Conservation (phyloP, 2,329 filamentous ascomycete species). For the Ascosphaera pollenicola region DNA sequence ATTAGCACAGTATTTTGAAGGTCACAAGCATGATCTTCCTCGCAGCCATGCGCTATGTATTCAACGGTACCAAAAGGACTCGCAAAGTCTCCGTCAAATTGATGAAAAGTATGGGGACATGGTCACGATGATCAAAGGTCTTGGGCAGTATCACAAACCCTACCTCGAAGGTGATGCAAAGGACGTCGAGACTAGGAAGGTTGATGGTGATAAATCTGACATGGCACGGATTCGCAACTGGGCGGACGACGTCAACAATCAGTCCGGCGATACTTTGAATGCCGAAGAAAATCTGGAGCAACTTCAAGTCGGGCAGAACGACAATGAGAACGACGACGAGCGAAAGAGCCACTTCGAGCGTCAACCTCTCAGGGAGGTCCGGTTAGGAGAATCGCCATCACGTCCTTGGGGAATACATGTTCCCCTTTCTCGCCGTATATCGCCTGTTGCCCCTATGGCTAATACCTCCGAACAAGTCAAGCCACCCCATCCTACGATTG, state of each 20-base stretch:
- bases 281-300: not conserved
- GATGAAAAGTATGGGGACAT: conserved; percentile 88
- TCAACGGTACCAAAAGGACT: conserved; percentile 68
- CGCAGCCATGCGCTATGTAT: conserved; percentile 87
- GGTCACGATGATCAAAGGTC: conserved; percentile 80
- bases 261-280: not conserved
- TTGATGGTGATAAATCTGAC: conserved; percentile 31
- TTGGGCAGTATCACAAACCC: conserved; percentile 70
- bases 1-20: conserved; percentile 80
- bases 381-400: conserved; percentile 85
- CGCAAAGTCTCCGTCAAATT: conserved; percentile 63
- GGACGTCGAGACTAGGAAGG: conserved; percentile 16
- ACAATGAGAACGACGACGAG: conserved; percentile 22
- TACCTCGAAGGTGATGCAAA: conserved; percentile 32
- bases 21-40: conserved; percentile 84
- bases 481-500: not conserved
- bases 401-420: conserved; percentile 83
- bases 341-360: conserved; percentile 61
- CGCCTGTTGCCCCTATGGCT: conserved; percentile 2
- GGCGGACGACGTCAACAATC: conserved; percentile 50
- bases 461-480: not conserved
- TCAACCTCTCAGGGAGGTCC: conserved; percentile 54
- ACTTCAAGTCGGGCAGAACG: not conserved
- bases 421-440: conserved; percentile 30
- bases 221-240: conserved; percentile 50